Conservation (phyloP, 306 rosid genomes). For the Abrus pulchellus region DNA sequence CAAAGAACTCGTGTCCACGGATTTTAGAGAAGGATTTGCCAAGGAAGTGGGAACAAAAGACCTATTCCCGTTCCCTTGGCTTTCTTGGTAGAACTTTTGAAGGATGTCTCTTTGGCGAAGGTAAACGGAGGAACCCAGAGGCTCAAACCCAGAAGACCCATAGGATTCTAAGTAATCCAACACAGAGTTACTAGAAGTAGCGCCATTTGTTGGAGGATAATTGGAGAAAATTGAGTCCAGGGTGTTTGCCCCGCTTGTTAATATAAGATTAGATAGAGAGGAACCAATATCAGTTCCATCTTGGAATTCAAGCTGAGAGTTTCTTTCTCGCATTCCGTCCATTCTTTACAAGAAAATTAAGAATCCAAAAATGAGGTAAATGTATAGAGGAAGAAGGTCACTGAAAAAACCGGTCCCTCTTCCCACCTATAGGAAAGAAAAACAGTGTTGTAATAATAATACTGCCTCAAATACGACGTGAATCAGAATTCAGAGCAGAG, state of each 20-base stretch:
- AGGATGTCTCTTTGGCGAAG: slow-evolving; percentile 81
- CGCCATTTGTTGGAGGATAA: slow-evolving; percentile 42
- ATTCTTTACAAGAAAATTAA: slow-evolving; percentile 7
- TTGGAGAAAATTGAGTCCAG: slow-evolving; percentile 88
- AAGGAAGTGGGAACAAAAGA: slow-evolving; percentile 30
- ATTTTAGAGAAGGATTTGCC: slow-evolving; percentile 33
- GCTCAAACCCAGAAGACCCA: slow-evolving; percentile 61
- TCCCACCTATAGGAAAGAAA: background rate
- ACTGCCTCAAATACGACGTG: background rate
- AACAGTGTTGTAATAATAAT: background rate
- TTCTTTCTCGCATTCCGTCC: slow-evolving; percentile 54
- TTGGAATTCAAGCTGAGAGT: slow-evolving; percentile 37
- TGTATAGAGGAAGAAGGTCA: slow-evolving; percentile 44
- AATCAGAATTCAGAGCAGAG: too few relatives aligned
- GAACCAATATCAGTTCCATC: slow-evolving; percentile 60
- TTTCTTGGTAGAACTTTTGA: slow-evolving; percentile 71
- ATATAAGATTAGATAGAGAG: slow-evolving; percentile 70
- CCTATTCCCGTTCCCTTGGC: slow-evolving; percentile 37
- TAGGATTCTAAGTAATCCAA: slow-evolving; percentile 53
- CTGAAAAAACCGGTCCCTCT: slow-evolving; percentile 49
- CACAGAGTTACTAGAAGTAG: slow-evolving; percentile 27
- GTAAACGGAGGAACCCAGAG: slow-evolving; percentile 84
- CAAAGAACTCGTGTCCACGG: slow-evolving; percentile 21
- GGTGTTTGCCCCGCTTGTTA: slow-evolving; percentile 74
- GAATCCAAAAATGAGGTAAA: background rate